Conservation (phyloP, 2,329 filamentous ascomycete genomes). For the Cercospora citrullina region DNA sequence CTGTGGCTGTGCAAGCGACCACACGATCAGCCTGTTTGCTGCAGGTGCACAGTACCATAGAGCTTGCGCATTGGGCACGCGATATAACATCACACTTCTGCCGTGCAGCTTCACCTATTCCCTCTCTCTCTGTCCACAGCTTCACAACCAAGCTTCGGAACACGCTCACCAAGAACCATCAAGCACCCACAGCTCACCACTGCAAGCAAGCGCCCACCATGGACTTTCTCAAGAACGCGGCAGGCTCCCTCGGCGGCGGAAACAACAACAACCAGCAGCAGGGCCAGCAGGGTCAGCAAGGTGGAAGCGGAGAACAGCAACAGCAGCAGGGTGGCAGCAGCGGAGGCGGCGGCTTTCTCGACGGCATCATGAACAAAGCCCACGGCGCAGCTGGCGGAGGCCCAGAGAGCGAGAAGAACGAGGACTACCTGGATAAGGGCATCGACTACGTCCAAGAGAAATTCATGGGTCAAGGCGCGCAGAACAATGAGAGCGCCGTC, state of each 20-base stretch:
- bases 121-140: background rate
- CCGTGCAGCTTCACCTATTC: background rate
- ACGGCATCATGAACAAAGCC: conserved; percentile 67
- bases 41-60: conserved; percentile 12
- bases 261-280: conserved; percentile 30
- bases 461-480: conserved; percentile 66
- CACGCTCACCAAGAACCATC: background rate
- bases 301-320: conserved; percentile 23
- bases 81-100: conserved; percentile 7
- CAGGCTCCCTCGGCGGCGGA: conserved; percentile 38
- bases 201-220: conserved; percentile 36
- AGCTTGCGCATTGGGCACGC: conserved; percentile 19
- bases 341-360: conserved; percentile 50
- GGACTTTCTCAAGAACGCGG: conserved; percentile 52
- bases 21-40: conserved; percentile 17
- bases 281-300: conserved; percentile 18
- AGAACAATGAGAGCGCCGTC: conserved; percentile 67
- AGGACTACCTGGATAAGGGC: conserved; percentile 77
- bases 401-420: conserved; percentile 71
- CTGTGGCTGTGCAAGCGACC: conserved; percentile 13
- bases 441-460: conserved; percentile 78
- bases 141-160: background rate
- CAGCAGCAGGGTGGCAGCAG: conserved; percentile 36
- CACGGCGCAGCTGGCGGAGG: conserved; percentile 73
- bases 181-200: conserved; percentile 9